Base-by-base conservation (phyloP, 345 rosid genomes). In the Rhodamnia rubescens region DNA sequence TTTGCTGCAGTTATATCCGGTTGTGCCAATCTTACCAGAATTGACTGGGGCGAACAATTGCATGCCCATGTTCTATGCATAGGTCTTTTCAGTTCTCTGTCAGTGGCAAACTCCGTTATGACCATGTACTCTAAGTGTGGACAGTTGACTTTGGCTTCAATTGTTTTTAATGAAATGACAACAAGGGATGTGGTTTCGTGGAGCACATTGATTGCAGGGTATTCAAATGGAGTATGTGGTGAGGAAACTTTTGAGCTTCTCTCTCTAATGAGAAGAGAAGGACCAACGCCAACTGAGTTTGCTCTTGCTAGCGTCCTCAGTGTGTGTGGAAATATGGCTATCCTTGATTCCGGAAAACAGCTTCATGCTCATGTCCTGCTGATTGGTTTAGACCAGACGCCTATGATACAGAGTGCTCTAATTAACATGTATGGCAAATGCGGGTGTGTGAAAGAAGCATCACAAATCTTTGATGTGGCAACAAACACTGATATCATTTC, bases 341-440 rank as follows among this genome's bases (percentile, higher is more conserved):
- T 88, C 85, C 94, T 94, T 84, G 98, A 95, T 87, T 93, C 91
- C 85, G 99, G 98, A 54, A 94, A 92, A 90, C 98, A 94, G 87
- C 89, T 96, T 82, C 99, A 96, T 85, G 94, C 91, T 24, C 94
- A 90, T 69, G 92, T 90, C 56, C 85, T 95, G 55, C 83, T 81
- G 75, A 86, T 92, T 85, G 98, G 99, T 54, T 86, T 92, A 69
- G 94, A 94, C 53, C 92, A 89, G 75, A 88, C 87, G 57, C 86
- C 90, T 42, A 88, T 87, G 83, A 83, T 94, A 50, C 92, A 82
- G 57, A 94, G 98, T 89, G 90, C 97, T 78, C 89, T 96, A 85
- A 93, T 96, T 61, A 95, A 91, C 85, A 95, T 96, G 99, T 95
- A 96, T 85, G 92, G 95, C 24, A 96, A 96, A 90, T 96, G 98